Evolutionary conservation across 2,329 filamentous ascomycete species (phyloP).

Genomic region (Sclerotiophoma versabilis): DNA sequence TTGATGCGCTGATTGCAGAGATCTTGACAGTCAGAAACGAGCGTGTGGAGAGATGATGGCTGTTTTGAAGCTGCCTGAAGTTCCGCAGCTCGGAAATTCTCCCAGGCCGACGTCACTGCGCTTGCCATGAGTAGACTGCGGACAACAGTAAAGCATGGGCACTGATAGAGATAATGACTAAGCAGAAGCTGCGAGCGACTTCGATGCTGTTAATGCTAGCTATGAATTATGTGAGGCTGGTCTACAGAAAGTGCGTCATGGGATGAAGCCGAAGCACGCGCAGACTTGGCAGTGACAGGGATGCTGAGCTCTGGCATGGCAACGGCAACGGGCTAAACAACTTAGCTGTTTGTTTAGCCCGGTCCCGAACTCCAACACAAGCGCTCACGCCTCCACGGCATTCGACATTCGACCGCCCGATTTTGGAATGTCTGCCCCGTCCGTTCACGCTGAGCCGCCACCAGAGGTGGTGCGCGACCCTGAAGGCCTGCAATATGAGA

Average conservation of each 20-base stretch:
- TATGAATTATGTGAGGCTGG: too few relatives aligned
- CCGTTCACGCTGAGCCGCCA: slow-evolving; percentile 60
- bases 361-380: slow-evolving; percentile 33
- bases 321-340: not conserved
- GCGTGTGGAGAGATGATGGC: slow-evolving; percentile 13
- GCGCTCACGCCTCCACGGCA: slow-evolving; percentile 28
- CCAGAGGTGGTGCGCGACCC: slow-evolving; percentile 70
- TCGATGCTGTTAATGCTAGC: too few relatives aligned
- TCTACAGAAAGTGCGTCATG: not conserved
- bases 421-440: slow-evolving; percentile 49
- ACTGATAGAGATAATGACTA: not conserved
- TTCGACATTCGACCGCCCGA: slow-evolving; percentile 32
- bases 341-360: slow-evolving; percentile 23
- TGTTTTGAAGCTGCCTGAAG: slow-evolving; percentile 31
- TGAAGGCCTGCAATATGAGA: slow-evolving; percentile 74
- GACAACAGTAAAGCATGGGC: not conserved
- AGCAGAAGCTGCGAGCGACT: too few relatives aligned
- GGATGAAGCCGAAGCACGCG: not conserved
- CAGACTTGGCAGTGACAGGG: slow-evolving; percentile 13
- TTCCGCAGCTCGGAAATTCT: slow-evolving; percentile 26
- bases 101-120: slow-evolving; percentile 27
- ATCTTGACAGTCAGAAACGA: not conserved
- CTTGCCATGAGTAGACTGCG: slow-evolving; percentile 4
- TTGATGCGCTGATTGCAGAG: not conserved
- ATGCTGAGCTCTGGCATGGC: slow-evolving; percentile 5